A percentile compares a stretch with the other conserved stretches of the same genome.
Conservation (phyloP, 1,284 basidiomycete species). For the Coriolopsis trogii region DNA sequence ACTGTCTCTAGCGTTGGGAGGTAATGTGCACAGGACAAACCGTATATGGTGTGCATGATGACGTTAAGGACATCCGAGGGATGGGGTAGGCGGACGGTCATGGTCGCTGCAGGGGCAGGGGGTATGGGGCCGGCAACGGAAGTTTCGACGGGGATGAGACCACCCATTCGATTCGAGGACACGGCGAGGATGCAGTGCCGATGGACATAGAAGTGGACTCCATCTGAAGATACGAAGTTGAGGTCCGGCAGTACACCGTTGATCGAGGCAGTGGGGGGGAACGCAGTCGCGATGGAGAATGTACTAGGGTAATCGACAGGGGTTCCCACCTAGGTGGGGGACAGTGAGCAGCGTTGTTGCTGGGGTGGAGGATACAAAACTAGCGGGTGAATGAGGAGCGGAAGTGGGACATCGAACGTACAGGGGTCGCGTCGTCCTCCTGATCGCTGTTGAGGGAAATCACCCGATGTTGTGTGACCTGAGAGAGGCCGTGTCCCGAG, state of each 20-base stretch:
- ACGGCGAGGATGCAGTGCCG: slow-evolving; percentile 1
- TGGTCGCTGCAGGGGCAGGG: background rate
- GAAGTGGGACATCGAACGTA: background rate
- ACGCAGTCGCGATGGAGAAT: slow-evolving; percentile 16
- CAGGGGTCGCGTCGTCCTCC: background rate
- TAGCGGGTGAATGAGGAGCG: background rate
- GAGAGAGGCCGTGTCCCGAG: background rate
- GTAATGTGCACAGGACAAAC: slow-evolving; percentile 34
- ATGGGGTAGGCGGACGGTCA: slow-evolving; percentile 2
- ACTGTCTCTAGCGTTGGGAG: slow-evolving; percentile 30
- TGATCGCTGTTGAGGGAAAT: background rate
- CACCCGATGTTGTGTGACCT: background rate
- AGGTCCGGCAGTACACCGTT: slow-evolving; percentile 7
- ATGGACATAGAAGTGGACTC: slow-evolving; percentile 17
- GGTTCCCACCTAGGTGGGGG: slow-evolving; percentile 3
- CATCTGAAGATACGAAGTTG: slow-evolving; percentile 5
- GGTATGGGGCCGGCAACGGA: background rate
- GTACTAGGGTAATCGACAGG: slow-evolving; percentile 1
- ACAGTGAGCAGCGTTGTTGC: background rate
- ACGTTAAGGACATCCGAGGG: slow-evolving; percentile 37
- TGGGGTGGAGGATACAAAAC: background rate
- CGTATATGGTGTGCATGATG: slow-evolving; percentile 39
- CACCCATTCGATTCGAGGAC: slow-evolving; percentile 8
- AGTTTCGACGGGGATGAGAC: background rate
- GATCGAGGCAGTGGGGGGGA: slow-evolving; percentile 5